Evolutionary conservation across 2,329 filamentous ascomycete species (phyloP).

Genomic region (Pestalotiopsis sp.): DNA sequence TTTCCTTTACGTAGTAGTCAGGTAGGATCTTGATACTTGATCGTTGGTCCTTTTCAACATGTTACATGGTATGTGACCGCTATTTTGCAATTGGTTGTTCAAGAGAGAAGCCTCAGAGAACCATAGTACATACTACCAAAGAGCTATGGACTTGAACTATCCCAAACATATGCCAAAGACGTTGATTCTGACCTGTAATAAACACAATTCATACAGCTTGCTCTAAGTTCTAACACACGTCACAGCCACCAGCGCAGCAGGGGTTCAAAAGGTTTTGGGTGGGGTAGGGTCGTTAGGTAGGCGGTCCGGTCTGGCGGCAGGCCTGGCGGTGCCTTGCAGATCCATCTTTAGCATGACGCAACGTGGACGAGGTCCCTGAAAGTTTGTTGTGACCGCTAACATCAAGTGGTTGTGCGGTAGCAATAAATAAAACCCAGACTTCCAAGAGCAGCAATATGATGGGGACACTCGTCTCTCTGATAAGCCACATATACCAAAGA

Average conservation of each 20-base stretch:
- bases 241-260: neutral
- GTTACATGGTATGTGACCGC: too few species aligned
- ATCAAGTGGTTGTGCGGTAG: neutral
- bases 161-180: neutral
- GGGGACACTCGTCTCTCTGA: neutral
- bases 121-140: neutral
- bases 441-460: neutral
- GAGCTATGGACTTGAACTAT: neutral
- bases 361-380: neutral
- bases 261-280: neutral
- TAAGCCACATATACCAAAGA: neutral
- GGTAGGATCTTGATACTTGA: too few species aligned
- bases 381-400: neutral
- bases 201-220: neutral
- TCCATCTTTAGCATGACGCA: slow-evolving; percentile 9
- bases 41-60: too few species aligned
- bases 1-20: too few species aligned
- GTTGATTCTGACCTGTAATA: neutral
- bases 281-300: neutral
- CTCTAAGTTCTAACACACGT: neutral
- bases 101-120: neutral
- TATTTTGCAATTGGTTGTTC: neutral
- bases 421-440: neutral
- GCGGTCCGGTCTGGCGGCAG: neutral
- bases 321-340: slow-evolving; percentile 7